Base-by-base conservation (phyloP, 2,329 filamentous ascomycete species). In the Plenodomus tracheiphilus region DNA sequence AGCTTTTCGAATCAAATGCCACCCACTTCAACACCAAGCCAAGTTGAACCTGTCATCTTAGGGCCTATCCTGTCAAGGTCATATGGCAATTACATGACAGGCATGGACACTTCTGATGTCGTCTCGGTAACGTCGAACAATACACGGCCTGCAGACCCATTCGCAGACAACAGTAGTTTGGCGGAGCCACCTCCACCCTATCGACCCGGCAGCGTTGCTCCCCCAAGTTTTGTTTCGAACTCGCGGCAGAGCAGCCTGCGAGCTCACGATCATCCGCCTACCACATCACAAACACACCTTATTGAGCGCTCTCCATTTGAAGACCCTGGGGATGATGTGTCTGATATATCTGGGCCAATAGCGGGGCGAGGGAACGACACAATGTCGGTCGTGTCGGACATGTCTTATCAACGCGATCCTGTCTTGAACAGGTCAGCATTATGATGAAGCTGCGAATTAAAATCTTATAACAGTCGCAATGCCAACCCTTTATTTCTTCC, bases 51-150 rank as follows among this genome's bases (percentile, higher is more conserved):
- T 18, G 60, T 72, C 18, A 71, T 72, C 7, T 54, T 71, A 7
- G 69, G 69, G 3, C 69, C 69, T 0, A 71, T 72, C 28, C 49
- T 51, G 7, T 56, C 62, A 2, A 62, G 61, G n/a, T 59, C 58
- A 7, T 66, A 66, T 30, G 61, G 68, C 21, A 64, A 65, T 17
- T 73, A 72, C 53, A 59, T 68, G 18, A 72, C 70, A 18, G 70
- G 70, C 11, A 71, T 73, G 35, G 70, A 73, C 45, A 73, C 69
- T 2, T 72, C 70, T 3, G 70, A 72, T 28, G 53, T 66, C 15
- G 53, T 71, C 1, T 72, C 69, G 2, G 51, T 71, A 40, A 61
- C 51, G 11, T 64, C 59, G 2, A 60, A 53, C 28, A 58, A 61
- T 16, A 53, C 59, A 2, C 51, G 54, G 7, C 63, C 56, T 32